Percentiles rank a stretch among this genome's conserved stretches.
These are phyloP conservation scores for Sporisorium exsertum DNA, from an alignment of 1,284 basidiomycete species.

Conservation along the genomic window DNA sequence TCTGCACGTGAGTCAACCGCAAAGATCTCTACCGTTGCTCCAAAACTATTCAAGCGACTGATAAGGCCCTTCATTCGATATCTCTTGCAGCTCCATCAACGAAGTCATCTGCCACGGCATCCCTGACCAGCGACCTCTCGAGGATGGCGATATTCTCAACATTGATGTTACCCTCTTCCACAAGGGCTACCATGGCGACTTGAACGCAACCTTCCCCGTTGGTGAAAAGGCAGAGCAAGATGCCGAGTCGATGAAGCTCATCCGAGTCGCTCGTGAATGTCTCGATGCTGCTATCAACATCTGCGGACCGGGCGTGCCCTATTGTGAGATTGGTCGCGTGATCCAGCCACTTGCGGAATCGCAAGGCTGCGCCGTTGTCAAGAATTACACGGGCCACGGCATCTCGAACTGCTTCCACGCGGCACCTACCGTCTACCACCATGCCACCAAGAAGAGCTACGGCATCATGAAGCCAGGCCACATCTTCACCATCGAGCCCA, in stretches of 20 bases:
- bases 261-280: constrained; percentile 72
- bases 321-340: constrained; percentile 79
- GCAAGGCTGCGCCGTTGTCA: constrained; percentile 76
- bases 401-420: constrained; percentile 86
- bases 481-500: constrained; percentile 68
- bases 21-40: not conserved
- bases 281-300: constrained; percentile 79
- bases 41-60: not conserved
- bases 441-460: constrained; percentile 69
- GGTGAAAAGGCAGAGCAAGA: constrained; percentile 60
- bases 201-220: constrained; percentile 67
- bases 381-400: constrained; percentile 84
- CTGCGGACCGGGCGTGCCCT: constrained; percentile 81
- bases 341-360: constrained; percentile 75
- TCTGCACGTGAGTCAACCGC: constrained; percentile 77
- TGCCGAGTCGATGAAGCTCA: constrained; percentile 59
- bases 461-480: constrained; percentile 68
- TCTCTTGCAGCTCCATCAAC: constrained; percentile 77
- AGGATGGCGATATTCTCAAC: constrained; percentile 59
- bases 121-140: constrained; percentile 61
- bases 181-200: constrained; percentile 67
- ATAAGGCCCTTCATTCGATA: not conserved
- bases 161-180: constrained; percentile 75
- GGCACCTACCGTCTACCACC: constrained; percentile 85
- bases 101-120: constrained; percentile 94